These are phyloP conservation scores for Triticum aestivum DNA, from an alignment of 176 grass and related monocot genomes.

Conservation along the genomic window IWGSC_CS_RefSeq_v2.1 NC_057798.1:601476839-601477338, in stretches of 20 bases:
- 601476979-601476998: slow-evolving; percentile 71
- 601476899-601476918: background rate
- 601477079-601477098: slow-evolving; percentile 8
- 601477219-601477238: background rate
- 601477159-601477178: background rate
- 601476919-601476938: background rate
- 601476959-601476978: background rate
- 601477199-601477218: background rate
- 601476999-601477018: slow-evolving; percentile 75
- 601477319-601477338: slow-evolving; percentile 52
- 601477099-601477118: background rate
- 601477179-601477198: background rate
- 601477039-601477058: slow-evolving; percentile 44
- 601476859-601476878: background rate
- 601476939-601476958: background rate
- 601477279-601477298: background rate
- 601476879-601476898: slow-evolving; percentile 19
- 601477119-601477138: background rate
- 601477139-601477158: background rate
- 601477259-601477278: background rate
- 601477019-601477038: slow-evolving; percentile 76
- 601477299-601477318: slow-evolving; percentile 59
- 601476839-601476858: background rate
- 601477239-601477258: background rate
- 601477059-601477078: slow-evolving; percentile 44